Evolutionary conservation across 352 stramenopile genomes (phyloP).

Genomic region (Globisporangium rhizosaccharum): DNA sequence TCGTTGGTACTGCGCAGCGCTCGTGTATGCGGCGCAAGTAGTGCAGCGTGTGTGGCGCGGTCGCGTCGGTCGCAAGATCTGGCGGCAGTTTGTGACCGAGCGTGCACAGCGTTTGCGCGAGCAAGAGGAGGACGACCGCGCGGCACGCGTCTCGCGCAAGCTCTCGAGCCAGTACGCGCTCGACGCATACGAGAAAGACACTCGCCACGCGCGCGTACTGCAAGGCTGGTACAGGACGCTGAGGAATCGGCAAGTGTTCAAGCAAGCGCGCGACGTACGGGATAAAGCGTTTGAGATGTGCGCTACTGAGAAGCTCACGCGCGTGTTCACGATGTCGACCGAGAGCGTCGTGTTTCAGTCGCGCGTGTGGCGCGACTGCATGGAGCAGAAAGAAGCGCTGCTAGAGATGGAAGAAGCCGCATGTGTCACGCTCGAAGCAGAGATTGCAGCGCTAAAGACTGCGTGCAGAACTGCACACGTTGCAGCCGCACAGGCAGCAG

Average conservation of each 20-base stretch:
- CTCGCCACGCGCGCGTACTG: conserved; percentile 31
- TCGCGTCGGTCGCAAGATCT: conserved; percentile 48
- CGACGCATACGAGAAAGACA: conserved; percentile 36
- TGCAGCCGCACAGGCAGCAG: conserved; percentile 26
- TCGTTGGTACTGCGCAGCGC: conserved; percentile 20
- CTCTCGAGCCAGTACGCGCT: conserved; percentile 54
- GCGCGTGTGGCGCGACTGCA: conserved; percentile 59
- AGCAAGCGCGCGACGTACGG: conserved; percentile 22
- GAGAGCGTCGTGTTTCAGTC: conserved; percentile 60
- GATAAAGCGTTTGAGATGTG: conserved; percentile 13
- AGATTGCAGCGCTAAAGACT: conserved; percentile 42
- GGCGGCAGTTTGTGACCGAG: conserved; percentile 43
- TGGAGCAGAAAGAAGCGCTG: conserved; percentile 41
- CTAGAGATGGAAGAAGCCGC: conserved; percentile 37
- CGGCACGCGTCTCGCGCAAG: conserved; percentile 48
- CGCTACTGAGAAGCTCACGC: conserved; percentile 29
- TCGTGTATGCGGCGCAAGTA: conserved; percentile 24
- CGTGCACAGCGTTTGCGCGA: conserved; percentile 32
- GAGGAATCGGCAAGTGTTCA: conserved; percentile 52
- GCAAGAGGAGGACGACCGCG: conserved; percentile 57
- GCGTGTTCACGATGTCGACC: conserved; percentile 23
- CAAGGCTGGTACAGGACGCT: conserved; percentile 65
- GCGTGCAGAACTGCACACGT: conserved; percentile 40
- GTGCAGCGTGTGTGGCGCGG: conserved; percentile 63
- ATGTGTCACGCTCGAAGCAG: conserved; percentile 32